Evolutionary conservation across 306 rosid species (phyloP).

Genomic region (Notholithocarpus densiflorus): DNA sequence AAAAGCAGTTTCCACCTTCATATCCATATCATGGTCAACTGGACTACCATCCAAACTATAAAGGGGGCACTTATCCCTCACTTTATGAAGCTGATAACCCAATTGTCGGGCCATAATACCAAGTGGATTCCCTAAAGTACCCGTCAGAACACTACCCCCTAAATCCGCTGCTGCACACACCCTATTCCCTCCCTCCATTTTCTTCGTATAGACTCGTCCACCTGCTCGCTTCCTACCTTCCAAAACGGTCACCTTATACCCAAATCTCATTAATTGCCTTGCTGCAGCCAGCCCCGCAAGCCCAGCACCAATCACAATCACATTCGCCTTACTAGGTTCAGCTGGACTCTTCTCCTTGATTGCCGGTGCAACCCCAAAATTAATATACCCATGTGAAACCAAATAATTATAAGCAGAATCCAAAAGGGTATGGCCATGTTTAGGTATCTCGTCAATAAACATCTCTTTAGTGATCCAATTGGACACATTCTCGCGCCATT

Average conservation of each 20-base stretch:
- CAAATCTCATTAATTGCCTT: constrained; percentile 79
- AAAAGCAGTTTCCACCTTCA: constrained; percentile 82
- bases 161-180: constrained; percentile 82
- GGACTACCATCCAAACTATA: constrained; percentile 78
- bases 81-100: constrained; percentile 77
- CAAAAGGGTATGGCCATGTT: constrained; percentile 58
- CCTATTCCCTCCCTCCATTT: constrained; percentile 93
- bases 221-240: constrained; percentile 92
- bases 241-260: constrained; percentile 78
- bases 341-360: constrained; percentile 61
- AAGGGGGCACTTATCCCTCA: constrained; percentile 85
- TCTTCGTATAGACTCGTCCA: constrained; percentile 86
- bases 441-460: constrained; percentile 61
- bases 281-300: constrained; percentile 94
- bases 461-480: constrained; percentile 74
- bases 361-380: constrained; percentile 69
- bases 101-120: constrained; percentile 86
- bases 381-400: constrained; percentile 72
- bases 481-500: constrained; percentile 85
- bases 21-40: constrained; percentile 76
- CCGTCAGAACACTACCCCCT: constrained; percentile 98
- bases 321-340: constrained; percentile 53
- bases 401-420: constrained; percentile 72
- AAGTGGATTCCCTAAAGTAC: constrained; percentile 88
- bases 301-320: constrained; percentile 78